These are phyloP conservation scores for Chlorella variabilis DNA, from an alignment of 163 green algal genomes.

Conservation along the genomic window DNA sequence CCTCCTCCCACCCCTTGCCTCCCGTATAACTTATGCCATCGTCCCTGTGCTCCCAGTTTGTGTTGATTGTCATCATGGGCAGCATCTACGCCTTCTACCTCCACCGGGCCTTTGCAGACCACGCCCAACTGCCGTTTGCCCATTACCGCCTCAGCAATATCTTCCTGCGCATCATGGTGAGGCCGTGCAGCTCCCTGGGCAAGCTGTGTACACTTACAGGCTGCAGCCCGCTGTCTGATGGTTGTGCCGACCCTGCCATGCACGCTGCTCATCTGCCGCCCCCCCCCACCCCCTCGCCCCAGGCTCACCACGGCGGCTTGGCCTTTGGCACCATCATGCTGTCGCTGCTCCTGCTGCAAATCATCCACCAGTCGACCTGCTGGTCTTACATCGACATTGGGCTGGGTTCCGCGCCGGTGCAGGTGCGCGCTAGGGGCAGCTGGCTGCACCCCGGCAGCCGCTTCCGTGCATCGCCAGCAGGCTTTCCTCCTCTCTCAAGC, in stretches of 20 bases:
- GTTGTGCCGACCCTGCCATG: too few relatives aligned
- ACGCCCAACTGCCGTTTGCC: not conserved
- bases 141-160: slow-evolving; percentile 19
- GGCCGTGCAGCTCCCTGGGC: too few relatives aligned
- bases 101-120: not conserved
- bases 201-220: too few relatives aligned
- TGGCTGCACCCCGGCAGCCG: too few relatives aligned
- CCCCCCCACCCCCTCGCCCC: not conserved
- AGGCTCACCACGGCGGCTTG: not conserved
- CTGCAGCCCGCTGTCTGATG: too few relatives aligned
- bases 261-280: not conserved
- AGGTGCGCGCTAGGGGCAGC: too few relatives aligned
- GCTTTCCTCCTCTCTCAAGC: too few relatives aligned
- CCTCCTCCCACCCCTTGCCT: too few relatives aligned
- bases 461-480: too few relatives aligned
- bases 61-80: not conserved
- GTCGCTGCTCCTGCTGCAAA: not conserved
- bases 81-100: not conserved
- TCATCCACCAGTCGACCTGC: not conserved
- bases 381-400: not conserved
- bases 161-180: not conserved
- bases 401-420: not conserved
- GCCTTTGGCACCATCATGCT: not conserved
- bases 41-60: not conserved
- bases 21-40: too few relatives aligned